phyloP scores from a whole-genome alignment of 2,329 filamentous ascomycete genomes.

The Fusarium lyarnte region DNA sequence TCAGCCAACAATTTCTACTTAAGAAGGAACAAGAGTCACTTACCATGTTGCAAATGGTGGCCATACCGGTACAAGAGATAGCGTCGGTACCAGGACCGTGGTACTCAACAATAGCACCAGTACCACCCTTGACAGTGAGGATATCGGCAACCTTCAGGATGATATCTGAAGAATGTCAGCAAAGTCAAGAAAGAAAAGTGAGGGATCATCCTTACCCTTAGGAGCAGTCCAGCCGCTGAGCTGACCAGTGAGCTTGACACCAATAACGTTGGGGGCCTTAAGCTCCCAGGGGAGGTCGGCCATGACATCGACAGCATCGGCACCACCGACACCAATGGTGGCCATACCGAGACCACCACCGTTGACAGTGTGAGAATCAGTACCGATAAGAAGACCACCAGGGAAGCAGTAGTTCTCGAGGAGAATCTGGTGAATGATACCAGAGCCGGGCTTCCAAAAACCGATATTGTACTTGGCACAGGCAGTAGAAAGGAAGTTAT shows the following conservation, averaged over 20 bases:
- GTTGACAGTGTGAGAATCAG: conserved; percentile 97
- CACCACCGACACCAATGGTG: conserved; percentile 96
- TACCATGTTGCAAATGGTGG: conserved; percentile 79
- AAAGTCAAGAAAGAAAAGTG: neutral
- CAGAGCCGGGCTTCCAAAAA: conserved; percentile 98
- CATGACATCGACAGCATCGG: conserved; percentile 99
- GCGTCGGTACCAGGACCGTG: conserved; percentile 64
- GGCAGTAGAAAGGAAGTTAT: conserved; percentile 92
- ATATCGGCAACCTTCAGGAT: conserved; percentile 98
- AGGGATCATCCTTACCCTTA: conserved; percentile 71
- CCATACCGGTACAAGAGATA: conserved; percentile 90
- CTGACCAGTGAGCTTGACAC: conserved; percentile 91
- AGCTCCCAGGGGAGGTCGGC: conserved; percentile 96
- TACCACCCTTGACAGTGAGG: conserved; percentile 97
- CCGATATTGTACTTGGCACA: conserved; percentile 99
- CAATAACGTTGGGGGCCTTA: conserved; percentile 97
- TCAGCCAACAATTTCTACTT: conserved; percentile 10
- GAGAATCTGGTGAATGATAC: conserved; percentile 99
- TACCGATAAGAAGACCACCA: conserved; percentile 96
- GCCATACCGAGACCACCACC: conserved; percentile 95
- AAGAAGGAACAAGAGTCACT: conserved; percentile 36
- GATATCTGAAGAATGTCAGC: conserved; percentile 69
- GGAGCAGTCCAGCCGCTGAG: conserved; percentile 91
- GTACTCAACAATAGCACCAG: conserved; percentile 88
- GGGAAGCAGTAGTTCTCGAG: conserved; percentile 99